Base-by-base conservation (phyloP, 208 protist species). In the Zelonia costaricensis region DNA sequence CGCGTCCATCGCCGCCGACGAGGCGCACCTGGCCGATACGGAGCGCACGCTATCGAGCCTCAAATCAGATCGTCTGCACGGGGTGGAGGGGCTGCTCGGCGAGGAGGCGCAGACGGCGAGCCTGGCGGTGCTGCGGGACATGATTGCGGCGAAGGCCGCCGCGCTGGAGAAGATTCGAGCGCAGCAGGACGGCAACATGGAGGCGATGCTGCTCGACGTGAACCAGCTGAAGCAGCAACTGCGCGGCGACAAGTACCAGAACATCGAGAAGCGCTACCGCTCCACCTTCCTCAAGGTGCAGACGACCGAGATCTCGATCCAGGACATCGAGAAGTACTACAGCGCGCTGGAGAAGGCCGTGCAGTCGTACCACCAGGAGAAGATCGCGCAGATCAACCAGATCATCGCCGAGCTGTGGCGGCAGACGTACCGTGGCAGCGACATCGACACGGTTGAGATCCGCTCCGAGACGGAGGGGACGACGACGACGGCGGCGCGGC, bases 311-410 rank as follows among this genome's bases (percentile, higher is more conserved):
- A 90, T 96, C 39, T 87, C 88, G 0, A 82, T 93, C 23, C 78
- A 92, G 59, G 92, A 97, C 64, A 83, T 94, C 42, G 88, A 95
- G 28, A 95, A 94, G 63, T 97, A 94, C 78, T 91, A 94, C 76
- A 54, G 64, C 5, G 94, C 92, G 0, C 79, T 98, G 15, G 95
- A 98, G 49, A 91, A 89, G 62, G 96, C 98, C 0, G 84, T 99
- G 33, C 98, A 98, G 88, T 86, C 88, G 27, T 99, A 98, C 77
- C 98, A 99, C 74, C 78, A 86, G 42, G 82, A 98, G 31, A 99
- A 99, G 78, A 99, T 99, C 91, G 80, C 86, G 20, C 97, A 99
- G 64, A 99, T 99, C 46, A 99, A 99, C 82, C 79, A 95, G 25
- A 95, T 98, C 31, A 97, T 99, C 23, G 79, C 85, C 10, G 97